Base-by-base conservation (phyloP, 306 rosid species). In the Cucumis cinereus region DNA sequence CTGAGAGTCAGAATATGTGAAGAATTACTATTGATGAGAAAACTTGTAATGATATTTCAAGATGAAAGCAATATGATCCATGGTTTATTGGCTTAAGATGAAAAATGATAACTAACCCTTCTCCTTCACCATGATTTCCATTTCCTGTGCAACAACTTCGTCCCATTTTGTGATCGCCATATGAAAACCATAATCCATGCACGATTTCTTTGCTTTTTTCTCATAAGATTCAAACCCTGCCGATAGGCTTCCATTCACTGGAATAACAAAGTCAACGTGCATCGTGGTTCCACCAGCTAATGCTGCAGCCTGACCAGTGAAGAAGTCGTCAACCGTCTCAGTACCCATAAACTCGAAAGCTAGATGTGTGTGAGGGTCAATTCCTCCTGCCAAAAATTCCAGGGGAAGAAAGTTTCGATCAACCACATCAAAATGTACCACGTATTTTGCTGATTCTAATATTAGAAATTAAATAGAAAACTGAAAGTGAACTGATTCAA, bases 261-360 rank as follows among this genome's bases (percentile, higher is more conserved):
- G 98, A 76, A 93, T 81, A 64, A 90, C 92, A 75, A 93, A 93
- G 88, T 93, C 96, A 57, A 93, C 90, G 80, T 93, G 97, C 98
- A 91, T 91, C 15, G 98, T 93, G 28, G 98, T 93, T 79, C 98
- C 98, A 77, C 97, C 98, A 71, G 97, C 93, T 89, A 93, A 90
- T 62, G 97, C 96, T 19, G 98, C 98, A 35, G 98, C 98, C 85
- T 93, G 98, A 73, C 98, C 97, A 81, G 82, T 85, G 87, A 93
- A 91, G 90, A 91, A 93, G 85, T 93, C 94, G 76, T 91, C 97
- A 53, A 83, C 73, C 0, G 94, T 79, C 74, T 66, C 87, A 22
- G 88, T 76, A 63, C 77, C 85, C 97, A 91, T 90, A 83, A 88
- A 89, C 84, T 82, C 91, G 54, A 93, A 67, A 47, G 82, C 89